phyloP scores from a whole-genome alignment of 148 eudicot species.

The Rhododendron simsii region DNA sequence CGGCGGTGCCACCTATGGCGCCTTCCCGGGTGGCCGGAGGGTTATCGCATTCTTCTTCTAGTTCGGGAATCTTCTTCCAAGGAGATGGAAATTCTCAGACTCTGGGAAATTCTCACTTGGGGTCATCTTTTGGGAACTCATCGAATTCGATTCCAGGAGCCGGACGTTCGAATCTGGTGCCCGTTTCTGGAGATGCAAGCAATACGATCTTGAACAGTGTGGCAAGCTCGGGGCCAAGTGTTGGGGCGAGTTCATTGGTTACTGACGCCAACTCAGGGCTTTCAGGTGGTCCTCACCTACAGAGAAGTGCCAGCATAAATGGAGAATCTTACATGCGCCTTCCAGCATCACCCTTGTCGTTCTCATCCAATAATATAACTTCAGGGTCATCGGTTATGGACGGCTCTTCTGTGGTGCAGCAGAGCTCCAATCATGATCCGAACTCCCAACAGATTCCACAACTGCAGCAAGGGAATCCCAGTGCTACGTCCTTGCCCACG shows the following conservation, averaged over 20 bases:
- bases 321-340: slow-evolving; percentile 71
- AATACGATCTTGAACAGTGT: slow-evolving; percentile 55
- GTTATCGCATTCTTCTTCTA: slow-evolving; percentile 69
- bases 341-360: slow-evolving; percentile 94
- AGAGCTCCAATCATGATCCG: slow-evolving; percentile 59
- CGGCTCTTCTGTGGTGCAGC: slow-evolving; percentile 59
- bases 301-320: slow-evolving; percentile 87
- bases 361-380: slow-evolving; percentile 79
- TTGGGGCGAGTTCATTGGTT: slow-evolving; percentile 82
- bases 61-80: slow-evolving; percentile 85
- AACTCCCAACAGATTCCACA: slow-evolving; percentile 49
- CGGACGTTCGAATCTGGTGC: slow-evolving; percentile 47
- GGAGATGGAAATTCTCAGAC: slow-evolving; percentile 70
- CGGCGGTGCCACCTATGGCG: slow-evolving; percentile 56
- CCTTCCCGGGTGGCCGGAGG: slow-evolving; percentile 80
- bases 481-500: slow-evolving; percentile 50
- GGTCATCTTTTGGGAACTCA: slow-evolving; percentile 74
- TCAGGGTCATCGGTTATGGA: slow-evolving; percentile 81
- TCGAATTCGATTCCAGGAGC: slow-evolving; percentile 54
- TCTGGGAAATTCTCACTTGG: slow-evolving; percentile 63
- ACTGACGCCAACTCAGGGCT: slow-evolving; percentile 89
- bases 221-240: slow-evolving; percentile 76
- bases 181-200: slow-evolving; percentile 62
- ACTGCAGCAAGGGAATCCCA: slow-evolving; percentile 59
- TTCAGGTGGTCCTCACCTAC: slow-evolving; percentile 81